Evolutionary conservation across 352 stramenopile species (phyloP), one percentile per base, ranked within the genome.

Genomic region (Globisporangium barbulae): DNA sequence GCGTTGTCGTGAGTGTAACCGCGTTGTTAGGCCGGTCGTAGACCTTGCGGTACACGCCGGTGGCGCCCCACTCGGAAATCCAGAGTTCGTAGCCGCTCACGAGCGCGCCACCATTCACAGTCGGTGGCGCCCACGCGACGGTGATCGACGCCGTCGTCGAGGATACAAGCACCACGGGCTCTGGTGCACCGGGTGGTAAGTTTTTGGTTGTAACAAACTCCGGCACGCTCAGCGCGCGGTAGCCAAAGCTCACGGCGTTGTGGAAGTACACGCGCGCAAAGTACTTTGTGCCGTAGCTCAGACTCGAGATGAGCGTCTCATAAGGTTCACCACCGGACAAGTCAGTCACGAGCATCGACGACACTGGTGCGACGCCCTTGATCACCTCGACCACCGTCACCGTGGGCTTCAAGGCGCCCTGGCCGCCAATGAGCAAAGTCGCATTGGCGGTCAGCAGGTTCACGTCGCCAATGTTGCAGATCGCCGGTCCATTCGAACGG

Each of bases 81-180:
- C 88, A 98, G 30, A 99, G 71, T 61, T 98, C 85, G 68, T 98
- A 99, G 7, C 97, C 96, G 22, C 86, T 98, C 50, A 99, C 89
- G n/a, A 70, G 57, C 19, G 89, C 87, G 0, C 96, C 96, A 31
- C 96, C 96, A 55, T 98, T 98, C 5, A 91, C 76, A 4, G 81
- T 97, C 17, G 97, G 97, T 9, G 73, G 63, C 15, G 88, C 64
- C 97, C 97, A 99, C 39, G 80, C 73, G 8, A 99, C 75, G 7
- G 88, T 92, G 64, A 99, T 97, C 19, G 88, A 96, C 5, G 85
- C 93, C 0, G 89, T 68, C 17, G 81, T 97, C 6, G 93, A 98
- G 19, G 85, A 83, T 9, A 96, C 83, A 7, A 99, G 70, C 6
- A 85, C 61, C n/a, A 98, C 90, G 0, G 90, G 79, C 56, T 77